Conservation (phyloP, 768 basidiomycete species). For the Boletus speciosus region DNA sequence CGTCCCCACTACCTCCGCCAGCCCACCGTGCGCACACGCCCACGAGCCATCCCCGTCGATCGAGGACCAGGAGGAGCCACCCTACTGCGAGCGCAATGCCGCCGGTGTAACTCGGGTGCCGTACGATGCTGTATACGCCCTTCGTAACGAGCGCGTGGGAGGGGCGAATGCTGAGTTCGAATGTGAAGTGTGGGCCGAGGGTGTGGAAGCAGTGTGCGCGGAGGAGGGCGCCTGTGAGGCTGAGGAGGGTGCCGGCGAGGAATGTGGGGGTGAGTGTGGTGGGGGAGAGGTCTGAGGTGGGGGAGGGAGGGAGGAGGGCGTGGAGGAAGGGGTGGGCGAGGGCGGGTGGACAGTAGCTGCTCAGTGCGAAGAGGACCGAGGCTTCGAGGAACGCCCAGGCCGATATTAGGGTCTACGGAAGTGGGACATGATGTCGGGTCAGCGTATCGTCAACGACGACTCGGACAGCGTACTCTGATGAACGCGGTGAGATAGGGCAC, state of each 20-base stretch:
- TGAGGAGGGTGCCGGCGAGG: slow-evolving; percentile 6
- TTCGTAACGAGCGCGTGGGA: slow-evolving; percentile 25
- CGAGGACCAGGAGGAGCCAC: slow-evolving; percentile 1
- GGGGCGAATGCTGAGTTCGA: slow-evolving; percentile 23
- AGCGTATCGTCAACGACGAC: not conserved
- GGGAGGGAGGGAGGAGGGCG: not conserved
- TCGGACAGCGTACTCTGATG: not conserved
- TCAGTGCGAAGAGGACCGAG: not conserved
- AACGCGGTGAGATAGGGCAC: not conserved
- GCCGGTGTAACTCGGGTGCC: slow-evolving; percentile 32
- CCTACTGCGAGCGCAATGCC: not conserved
- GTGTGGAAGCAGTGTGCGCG: slow-evolving; percentile 15
- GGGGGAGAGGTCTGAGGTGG: slow-evolving; percentile 1
- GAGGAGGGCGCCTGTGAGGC: slow-evolving; percentile 8
- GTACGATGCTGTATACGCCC: slow-evolving; percentile 26
- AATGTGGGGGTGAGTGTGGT: slow-evolving; percentile 10
- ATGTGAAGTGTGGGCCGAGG: slow-evolving; percentile 27
- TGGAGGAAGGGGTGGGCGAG: not conserved
- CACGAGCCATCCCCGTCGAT: slow-evolving; percentile 3
- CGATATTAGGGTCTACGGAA: not conserved
- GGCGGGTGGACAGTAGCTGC: not conserved
- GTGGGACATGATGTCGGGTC: not conserved
- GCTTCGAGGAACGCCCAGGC: slow-evolving; percentile 11
- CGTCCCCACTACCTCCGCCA: not conserved
- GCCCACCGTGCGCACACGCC: not conserved